Evolutionary conservation across 208 protist genomes (phyloP).

Genomic region (Wallacemonas sp.): DNA sequence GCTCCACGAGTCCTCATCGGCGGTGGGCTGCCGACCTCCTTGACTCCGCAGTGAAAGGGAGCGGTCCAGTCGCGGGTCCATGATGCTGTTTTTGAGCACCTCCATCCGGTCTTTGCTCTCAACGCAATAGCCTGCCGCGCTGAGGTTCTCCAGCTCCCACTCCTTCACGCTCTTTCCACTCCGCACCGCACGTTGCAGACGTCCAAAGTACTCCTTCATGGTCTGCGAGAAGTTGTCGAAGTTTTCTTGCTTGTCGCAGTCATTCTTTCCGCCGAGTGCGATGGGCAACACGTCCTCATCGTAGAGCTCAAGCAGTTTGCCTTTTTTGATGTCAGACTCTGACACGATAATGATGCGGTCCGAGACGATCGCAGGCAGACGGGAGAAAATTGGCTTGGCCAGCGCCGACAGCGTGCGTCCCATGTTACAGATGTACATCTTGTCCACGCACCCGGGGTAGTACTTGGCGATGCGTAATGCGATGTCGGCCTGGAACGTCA

Average conservation of each 20-base stretch:
- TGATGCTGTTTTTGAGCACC: constrained; percentile 16
- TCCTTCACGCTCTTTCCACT: constrained; percentile 66
- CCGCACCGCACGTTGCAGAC: constrained; percentile 42
- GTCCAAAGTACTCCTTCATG: constrained; percentile 50
- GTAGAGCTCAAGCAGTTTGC: constrained; percentile 56
- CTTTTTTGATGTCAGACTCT: constrained; percentile 52
- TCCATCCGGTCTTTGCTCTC: constrained; percentile 17
- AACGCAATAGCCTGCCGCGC: constrained; percentile 27
- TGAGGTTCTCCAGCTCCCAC: constrained; percentile 68
- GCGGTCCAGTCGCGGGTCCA: constrained; percentile 5
- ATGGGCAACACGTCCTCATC: constrained; percentile 60
- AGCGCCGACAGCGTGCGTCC: constrained; percentile 40
- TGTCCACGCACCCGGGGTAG: constrained; percentile 69
- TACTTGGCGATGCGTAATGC: constrained; percentile 77
- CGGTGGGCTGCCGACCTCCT: constrained; percentile 7
- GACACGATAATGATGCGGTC: constrained; percentile 69
- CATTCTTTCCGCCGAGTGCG: constrained; percentile 60
- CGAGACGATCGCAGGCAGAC: constrained; percentile 63
- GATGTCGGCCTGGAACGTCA: constrained; percentile 73
- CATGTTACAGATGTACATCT: constrained; percentile 87
- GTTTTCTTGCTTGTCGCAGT: constrained; percentile 60
- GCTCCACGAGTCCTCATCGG: constrained; percentile 11
- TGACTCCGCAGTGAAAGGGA: background rate
- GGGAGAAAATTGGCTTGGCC: constrained; percentile 72
- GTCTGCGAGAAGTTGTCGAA: constrained; percentile 40